Base-by-base conservation (phyloP, 441 rosid species). In the Croton setiger region DNA sequence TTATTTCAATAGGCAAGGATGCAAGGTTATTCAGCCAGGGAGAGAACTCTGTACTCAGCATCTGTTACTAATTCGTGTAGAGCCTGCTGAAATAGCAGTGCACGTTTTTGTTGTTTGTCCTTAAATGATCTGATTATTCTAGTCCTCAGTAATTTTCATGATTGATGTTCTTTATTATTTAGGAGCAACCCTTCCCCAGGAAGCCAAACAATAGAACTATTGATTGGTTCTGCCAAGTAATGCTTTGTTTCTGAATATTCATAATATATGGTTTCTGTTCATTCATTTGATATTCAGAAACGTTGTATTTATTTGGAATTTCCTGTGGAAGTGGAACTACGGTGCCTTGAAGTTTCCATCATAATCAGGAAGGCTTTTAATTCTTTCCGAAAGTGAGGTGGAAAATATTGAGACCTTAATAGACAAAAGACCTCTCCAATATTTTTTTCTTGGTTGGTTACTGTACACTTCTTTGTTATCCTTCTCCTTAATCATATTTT, bases 31-130 rank as follows among this genome's bases (percentile, higher is more conserved):
- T 27, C 52, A 62, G 53, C 66, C 66, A 62, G 35, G 2, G 54
- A n/a, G 55, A 18, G n/a, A 39, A 18, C 8, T 18, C 23, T 9
- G 21, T 27, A 23, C 31, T 10, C 15, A 35, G 58, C 43, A 17
- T 53, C 11, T 11, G 35, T 0, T 7, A 9, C 43, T 39, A 39
- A 39, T 39, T 48, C n/a, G 3, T 52, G 21, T 41, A 35, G 44
- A 31, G 72, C 41, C 61, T 54, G 11, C 39, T 41, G 45, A 35
- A 63, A 17, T 44, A 41, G 5, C 7, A 35, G 11, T 5, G 27
- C 60, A 43, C 31, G 39, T 66, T 51, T 45, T 31, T 44, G 33
- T 8, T 60, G 10, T 13, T 47, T 61, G 57, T 64, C 62, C 58
- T 15, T 31, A 62, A 54, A 2, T 31, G 41, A 67, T 47, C 45